These are phyloP conservation scores for Adiantum capillusveneris DNA, from an alignment of 75 land plant genomes.

Conservation along the genomic window DNA sequence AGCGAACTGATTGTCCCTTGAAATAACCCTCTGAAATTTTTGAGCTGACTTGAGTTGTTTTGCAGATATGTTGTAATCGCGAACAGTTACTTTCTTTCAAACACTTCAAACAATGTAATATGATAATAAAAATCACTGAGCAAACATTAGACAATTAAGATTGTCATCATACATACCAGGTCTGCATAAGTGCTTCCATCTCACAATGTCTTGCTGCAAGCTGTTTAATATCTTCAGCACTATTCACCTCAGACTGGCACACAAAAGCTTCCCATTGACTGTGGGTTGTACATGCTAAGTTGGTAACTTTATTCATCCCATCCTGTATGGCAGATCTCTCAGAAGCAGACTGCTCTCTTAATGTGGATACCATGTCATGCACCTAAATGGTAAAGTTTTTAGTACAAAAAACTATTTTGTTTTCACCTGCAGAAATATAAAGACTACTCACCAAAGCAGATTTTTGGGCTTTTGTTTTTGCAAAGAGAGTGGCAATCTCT, in stretches of 20 bases:
- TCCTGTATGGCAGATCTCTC: slow-evolving; percentile 12
- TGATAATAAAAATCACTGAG: too few species aligned
- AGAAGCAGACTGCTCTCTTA: slow-evolving; percentile 11
- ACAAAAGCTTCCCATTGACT: background rate
- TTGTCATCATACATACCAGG: slow-evolving; percentile 40
- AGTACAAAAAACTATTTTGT: background rate
- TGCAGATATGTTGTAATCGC: too few species aligned
- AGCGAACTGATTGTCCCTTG: too few species aligned
- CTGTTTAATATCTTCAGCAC: background rate
- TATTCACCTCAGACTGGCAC: background rate
- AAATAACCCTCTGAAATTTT: too few species aligned
- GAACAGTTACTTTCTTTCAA: too few species aligned
- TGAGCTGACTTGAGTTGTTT: too few species aligned
- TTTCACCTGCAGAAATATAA: too few species aligned
- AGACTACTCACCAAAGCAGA: slow-evolving; percentile 13
- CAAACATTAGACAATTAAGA: too few species aligned
- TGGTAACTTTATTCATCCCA: slow-evolving; percentile 11
- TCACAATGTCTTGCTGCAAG: slow-evolving; percentile 62
- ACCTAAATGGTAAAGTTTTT: too few species aligned
- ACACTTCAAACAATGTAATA: too few species aligned
- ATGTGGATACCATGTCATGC: slow-evolving; percentile 2
- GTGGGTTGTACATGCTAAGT: slow-evolving; percentile 7
- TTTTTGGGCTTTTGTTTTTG: slow-evolving; percentile 13
- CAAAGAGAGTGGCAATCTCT: slow-evolving; percentile 16
- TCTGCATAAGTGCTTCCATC: slow-evolving; percentile 51